Base-by-base conservation (phyloP, 805 yeast genomes). In the Trichomonascus vanleenenianus region DNA sequence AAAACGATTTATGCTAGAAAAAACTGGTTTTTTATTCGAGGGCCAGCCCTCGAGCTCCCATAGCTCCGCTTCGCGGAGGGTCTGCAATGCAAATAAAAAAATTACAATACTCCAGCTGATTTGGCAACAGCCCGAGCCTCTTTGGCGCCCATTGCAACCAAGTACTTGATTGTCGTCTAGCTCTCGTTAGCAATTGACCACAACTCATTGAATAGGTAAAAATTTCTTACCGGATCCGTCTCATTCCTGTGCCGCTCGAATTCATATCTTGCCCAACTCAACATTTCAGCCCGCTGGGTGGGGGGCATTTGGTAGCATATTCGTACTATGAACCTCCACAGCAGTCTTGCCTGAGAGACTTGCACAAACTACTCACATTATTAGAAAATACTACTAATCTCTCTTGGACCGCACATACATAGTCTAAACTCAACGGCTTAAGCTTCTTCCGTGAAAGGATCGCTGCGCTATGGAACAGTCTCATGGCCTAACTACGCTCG, bases 211-310 rank as follows among this genome's bases (percentile, higher is more conserved):
- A n/a, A n/a, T n/a, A n/a, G n/a, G n/a, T n/a, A n/a, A n/a, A n/a
- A n/a, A n/a, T n/a, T n/a, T n/a, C n/a, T n/a, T 8, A 22, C 27
- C 3, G 60, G 58, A 41, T 63, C 66, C 0, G 58, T 47, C 39
- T 53, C 65, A 14, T 53, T 36, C 20, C 48, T 43, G 46, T 62
- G 53, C 10, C 51, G 47, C 3, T 54, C 52, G 46, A 64, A 64
- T 47, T 64, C 68, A 2, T 57, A 39, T 3, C 66, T 50, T 15
- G 68, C 68, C 64, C 64, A 64, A 8, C 36, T 25, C 2, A 63
- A 48, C 15, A 64, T 53, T 39, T 64, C 67, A 2, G 40, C 43
- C 0, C 66, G 51, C 33, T 55, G 56, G 7, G 50, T 40, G 2
- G 56, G 51, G 2, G 55, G 53, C 43, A 18, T 45, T 34, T 39